Base-by-base conservation (phyloP, 1,284 basidiomycete genomes). In the Irpex rosettiformis region DNA sequence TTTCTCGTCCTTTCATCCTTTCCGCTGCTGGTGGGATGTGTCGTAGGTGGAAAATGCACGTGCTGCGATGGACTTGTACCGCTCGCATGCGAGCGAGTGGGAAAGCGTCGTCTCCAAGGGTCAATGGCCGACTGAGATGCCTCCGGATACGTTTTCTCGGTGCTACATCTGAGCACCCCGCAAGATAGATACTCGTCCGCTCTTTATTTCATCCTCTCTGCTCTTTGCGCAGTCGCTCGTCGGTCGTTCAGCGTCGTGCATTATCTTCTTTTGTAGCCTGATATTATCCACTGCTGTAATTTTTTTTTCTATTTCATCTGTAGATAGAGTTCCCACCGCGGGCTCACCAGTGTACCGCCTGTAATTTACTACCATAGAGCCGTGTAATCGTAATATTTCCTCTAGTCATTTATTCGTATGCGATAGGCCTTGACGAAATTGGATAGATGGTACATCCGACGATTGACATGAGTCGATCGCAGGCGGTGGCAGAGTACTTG, bases 101-200 rank as follows among this genome's bases (percentile, higher is more conserved):
- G 89, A 92, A 67, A 69, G 62, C n/a, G 74, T 80, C 22, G 76
- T 92, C 54, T 69, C 77, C 8, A 76, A 73, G 29, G 82, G 81
- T 11, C 81, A 84, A 60, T 93, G 90, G 90, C 89, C 91, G 1
- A 86, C 82, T 61, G 78, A 79, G 57, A 80, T 93, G 52, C 89
- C 91, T 33, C 90, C 91, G 0, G 84, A 83, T 68, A 84, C 83
- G 5, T 92, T 88, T 71, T 90, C 90, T 53, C 82, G 89, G 64
- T 91, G 88, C 71, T 91, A 91, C 69, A 70, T 82, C 55, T 90
- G 72, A 72, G 27, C 24, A 28, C 48, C 21, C 48, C 8, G 11
- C 42, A 7, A n/a, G 2, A n/a, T 18, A n/a, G 11, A n/a, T 2
- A 45, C 18, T 45, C 18, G 6, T 37, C 33, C 33, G 6, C 33